These are phyloP conservation scores for Phlyctochytrium arcticum DNA, from an alignment of 192 early-diverging fungal species.

Conservation along the genomic window DNA sequence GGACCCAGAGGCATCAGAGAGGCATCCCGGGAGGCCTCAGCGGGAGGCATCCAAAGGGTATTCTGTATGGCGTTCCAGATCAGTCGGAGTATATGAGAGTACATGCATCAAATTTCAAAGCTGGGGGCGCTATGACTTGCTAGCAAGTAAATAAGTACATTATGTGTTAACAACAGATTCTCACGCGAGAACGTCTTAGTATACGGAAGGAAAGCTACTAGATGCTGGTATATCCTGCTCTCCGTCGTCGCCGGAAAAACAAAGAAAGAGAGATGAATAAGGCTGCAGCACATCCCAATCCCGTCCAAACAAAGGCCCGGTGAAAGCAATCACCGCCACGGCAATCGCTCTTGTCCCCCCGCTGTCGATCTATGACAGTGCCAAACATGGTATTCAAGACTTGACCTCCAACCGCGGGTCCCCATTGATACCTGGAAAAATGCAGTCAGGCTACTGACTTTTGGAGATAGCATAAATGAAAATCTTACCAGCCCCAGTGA, in stretches of 20 bases:
- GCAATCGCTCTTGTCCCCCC: conserved; percentile 6
- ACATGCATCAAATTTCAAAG: no score
- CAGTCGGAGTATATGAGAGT: no score
- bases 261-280: conserved; percentile 10
- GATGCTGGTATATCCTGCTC: no score
- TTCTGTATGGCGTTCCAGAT: no score
- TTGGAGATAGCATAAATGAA: background rate
- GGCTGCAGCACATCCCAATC: background rate
- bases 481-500: conserved; percentile 30
- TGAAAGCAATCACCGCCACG: conserved; percentile 18
- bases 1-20: no score
- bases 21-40: no score
- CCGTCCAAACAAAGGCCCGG: conserved; percentile 9
- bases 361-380: conserved; percentile 19
- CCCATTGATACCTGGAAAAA: conserved; percentile 28
- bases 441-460: background rate
- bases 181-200: no score
- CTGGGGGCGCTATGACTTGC: no score
- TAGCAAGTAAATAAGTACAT: no score
- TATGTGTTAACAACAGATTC: no score
- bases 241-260: background rate
- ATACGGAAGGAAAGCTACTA: no score
- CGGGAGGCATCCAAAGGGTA: no score
- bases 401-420: conserved; percentile 38
- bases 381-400: conserved; percentile 38